phyloP scores from a whole-genome alignment of 2,329 filamentous ascomycete species.

The Onygenales sp. region DNA sequence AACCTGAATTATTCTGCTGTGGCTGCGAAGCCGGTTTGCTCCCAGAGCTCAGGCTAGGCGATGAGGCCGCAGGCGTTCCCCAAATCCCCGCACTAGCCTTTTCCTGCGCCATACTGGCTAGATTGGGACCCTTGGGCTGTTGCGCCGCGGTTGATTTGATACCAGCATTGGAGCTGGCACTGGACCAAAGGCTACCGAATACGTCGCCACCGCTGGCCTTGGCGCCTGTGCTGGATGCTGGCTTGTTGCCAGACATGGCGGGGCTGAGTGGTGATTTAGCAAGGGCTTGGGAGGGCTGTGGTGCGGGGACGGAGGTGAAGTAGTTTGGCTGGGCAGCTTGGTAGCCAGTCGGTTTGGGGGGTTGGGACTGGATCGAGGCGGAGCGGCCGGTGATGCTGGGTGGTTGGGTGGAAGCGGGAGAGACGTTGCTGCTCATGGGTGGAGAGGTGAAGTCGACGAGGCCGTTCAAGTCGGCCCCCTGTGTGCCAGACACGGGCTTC shows the following conservation, averaged over 20 bases:
- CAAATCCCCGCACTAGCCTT: constrained; percentile 93
- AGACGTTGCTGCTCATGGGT: constrained; percentile 42
- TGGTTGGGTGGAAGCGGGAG: constrained; percentile 52
- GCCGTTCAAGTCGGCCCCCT: constrained; percentile 70
- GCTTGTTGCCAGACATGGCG: constrained; percentile 39
- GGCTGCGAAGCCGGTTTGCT: constrained; percentile 12
- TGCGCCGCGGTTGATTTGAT: constrained; percentile 63
- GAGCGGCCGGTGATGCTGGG: constrained; percentile 41
- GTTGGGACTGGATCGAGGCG: constrained; percentile 32
- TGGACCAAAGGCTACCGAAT: constrained; percentile 76
- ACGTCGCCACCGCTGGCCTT: constrained; percentile 60
- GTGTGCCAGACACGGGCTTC: constrained; percentile 72
- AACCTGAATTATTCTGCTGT: constrained; percentile 26
- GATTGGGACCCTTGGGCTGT: constrained; percentile 59
- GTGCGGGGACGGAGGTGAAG: constrained; percentile 65
- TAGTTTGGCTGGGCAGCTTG: constrained; percentile 84
- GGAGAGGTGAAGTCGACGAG: constrained; percentile 71
- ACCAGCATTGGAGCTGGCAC: constrained; percentile 57
- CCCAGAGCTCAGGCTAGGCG: constrained; percentile 21
- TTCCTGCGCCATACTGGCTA: constrained; percentile 95
- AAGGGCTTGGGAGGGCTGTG: constrained; percentile 25
- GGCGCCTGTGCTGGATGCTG: constrained; percentile 30
- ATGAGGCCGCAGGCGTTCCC: constrained; percentile 58
- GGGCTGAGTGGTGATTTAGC: constrained; percentile 28
- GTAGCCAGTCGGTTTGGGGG: constrained; percentile 53